These are phyloP conservation scores for Xylaria sp. DNA, from an alignment of 2,329 filamentous ascomycete species.

Conservation along the genomic window DNA sequence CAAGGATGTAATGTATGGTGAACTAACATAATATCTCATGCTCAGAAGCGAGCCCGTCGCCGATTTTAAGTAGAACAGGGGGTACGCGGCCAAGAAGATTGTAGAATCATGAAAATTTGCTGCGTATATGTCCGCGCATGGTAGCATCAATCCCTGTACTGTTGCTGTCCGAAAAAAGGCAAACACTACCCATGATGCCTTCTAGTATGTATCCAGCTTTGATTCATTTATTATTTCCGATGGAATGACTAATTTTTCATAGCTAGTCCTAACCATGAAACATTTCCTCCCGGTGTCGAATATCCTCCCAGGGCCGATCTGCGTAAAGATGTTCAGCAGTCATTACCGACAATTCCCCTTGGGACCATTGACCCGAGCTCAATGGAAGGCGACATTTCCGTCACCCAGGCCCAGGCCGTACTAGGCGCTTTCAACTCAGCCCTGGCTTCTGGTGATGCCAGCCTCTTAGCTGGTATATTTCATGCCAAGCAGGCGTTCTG, in stretches of 20 bases:
- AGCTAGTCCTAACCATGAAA: not conserved
- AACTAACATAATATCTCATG: no score
- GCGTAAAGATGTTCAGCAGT: not conserved
- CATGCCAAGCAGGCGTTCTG: not conserved
- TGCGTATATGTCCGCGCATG: no score
- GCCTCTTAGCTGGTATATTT: not conserved
- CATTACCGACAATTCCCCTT: not conserved
- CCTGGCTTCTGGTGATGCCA: not conserved
- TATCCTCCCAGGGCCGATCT: not conserved
- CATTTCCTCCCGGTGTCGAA: not conserved
- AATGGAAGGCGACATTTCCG: not conserved
- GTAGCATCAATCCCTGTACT: no score
- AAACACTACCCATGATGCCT: not conserved
- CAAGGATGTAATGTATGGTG: no score
- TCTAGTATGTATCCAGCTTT: not conserved
- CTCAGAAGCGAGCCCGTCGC: no score
- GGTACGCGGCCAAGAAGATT: no score
- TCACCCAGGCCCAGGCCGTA: not conserved
- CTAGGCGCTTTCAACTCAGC: not conserved
- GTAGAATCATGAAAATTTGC: no score
- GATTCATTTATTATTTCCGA: not conserved
- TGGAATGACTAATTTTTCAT: not conserved
- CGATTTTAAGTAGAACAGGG: no score
- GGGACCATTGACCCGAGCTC: not conserved
- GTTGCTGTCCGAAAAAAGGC: no score